Conservation (phyloP, 1,284 basidiomycete genomes). For the Ganoderma lucidum region DNA sequence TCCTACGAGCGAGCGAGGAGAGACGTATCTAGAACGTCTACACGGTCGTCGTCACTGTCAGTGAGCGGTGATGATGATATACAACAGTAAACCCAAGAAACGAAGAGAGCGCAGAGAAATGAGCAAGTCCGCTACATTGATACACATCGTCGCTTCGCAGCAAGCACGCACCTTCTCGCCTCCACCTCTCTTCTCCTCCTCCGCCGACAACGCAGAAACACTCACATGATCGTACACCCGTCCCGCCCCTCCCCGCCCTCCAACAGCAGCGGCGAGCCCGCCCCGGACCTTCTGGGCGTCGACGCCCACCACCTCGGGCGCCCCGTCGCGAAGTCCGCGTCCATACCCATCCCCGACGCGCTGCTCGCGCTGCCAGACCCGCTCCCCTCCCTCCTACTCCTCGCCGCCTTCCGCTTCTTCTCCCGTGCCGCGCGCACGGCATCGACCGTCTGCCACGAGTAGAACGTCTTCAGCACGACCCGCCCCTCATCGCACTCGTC, state of each 20-base stretch:
- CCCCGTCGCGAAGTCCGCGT: conserved; percentile 20
- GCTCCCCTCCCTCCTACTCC: conserved; percentile 53
- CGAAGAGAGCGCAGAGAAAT: neutral
- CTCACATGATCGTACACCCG: conserved; percentile 54
- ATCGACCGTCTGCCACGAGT: conserved; percentile 87
- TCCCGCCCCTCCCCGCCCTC: conserved; percentile 46
- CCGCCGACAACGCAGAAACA: neutral
- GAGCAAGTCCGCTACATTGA: conserved; percentile 9
- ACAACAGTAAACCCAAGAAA: conserved; percentile 11
- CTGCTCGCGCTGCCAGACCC: conserved; percentile 35
- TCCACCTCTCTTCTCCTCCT: neutral
- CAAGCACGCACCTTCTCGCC: conserved; percentile 18
- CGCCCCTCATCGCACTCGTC: conserved; percentile 77
- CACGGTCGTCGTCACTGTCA: conserved; percentile 13
- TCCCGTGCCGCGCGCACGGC: conserved; percentile 69
- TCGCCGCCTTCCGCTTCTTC: conserved; percentile 53
- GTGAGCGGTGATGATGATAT: conserved; percentile 4
- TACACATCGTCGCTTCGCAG: conserved; percentile 2
- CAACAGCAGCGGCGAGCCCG: conserved; percentile 43
- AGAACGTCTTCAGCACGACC: conserved; percentile 87
- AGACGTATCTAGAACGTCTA: conserved; percentile 16
- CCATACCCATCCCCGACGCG: conserved; percentile 39
- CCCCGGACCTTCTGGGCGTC: conserved; percentile 46
- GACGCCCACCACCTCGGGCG: conserved; percentile 56
- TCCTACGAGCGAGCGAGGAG: conserved; percentile 15